Evolutionary conservation across 495 filamentous ascomycete genomes (phyloP).

Genomic region (Xylaria venustula): DNA sequence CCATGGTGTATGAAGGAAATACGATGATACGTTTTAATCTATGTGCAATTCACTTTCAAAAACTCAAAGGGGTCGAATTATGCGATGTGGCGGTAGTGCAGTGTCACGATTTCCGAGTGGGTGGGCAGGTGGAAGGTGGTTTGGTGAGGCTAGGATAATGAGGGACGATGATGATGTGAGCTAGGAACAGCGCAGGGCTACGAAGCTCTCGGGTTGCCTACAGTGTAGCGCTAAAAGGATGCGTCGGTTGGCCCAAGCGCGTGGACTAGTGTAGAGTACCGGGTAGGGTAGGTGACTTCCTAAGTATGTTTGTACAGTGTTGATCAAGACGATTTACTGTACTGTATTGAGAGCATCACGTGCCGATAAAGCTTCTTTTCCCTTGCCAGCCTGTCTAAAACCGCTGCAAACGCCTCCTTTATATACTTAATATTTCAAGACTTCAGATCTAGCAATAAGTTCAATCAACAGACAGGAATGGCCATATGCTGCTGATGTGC

Average conservation of each 20-base stretch:
- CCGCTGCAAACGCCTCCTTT: no score
- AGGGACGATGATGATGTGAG: constrained; percentile 10
- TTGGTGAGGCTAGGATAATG: background rate
- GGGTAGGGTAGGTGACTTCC: background rate
- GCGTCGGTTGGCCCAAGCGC: constrained; percentile 2
- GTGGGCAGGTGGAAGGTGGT: background rate
- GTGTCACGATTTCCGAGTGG: background rate
- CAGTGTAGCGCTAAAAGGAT: background rate
- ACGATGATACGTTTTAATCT: background rate
- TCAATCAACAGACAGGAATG: no score
- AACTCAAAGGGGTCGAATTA: background rate
- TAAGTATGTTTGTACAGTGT: no score
- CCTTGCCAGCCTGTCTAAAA: no score
- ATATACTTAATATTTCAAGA: no score
- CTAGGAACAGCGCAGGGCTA: constrained; percentile 9
- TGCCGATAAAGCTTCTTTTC: no score
- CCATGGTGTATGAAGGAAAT: constrained; percentile 31
- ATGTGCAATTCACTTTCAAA: background rate
- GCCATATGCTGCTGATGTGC: no score
- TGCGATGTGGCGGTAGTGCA: background rate
- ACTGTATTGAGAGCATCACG: no score
- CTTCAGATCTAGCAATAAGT: no score
- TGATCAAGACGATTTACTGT: no score
- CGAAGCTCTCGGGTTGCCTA: constrained; percentile 14
- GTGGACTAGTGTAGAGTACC: background rate